Evolutionary conservation across 345 rosid species (phyloP).

Genomic region (Sonneratia caseolaris): DNA sequence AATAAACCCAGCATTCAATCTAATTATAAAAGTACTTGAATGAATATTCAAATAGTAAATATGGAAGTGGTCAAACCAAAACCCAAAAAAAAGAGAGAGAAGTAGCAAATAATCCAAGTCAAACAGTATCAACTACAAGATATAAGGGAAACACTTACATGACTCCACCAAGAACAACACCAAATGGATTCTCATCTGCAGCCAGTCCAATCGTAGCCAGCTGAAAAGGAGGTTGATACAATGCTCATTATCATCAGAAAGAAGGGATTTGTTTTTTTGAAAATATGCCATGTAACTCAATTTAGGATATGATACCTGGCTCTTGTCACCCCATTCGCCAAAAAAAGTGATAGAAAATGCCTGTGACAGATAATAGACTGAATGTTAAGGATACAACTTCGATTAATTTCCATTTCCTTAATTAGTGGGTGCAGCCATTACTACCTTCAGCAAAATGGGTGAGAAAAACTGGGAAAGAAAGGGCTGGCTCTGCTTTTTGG

Average conservation of each 20-base stretch:
- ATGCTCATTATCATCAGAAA: background rate
- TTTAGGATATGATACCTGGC: slow-evolving; percentile 50
- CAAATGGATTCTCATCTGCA: slow-evolving; percentile 87
- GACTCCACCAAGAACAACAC: slow-evolving; percentile 84
- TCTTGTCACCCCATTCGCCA: slow-evolving; percentile 98
- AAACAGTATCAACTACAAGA: background rate
- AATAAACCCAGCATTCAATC: too few species aligned
- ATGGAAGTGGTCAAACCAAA: background rate
- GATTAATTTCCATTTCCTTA: background rate
- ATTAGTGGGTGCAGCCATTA: background rate
- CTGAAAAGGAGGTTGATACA: slow-evolving; percentile 28
- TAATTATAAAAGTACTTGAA: too few species aligned
- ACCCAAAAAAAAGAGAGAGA: background rate
- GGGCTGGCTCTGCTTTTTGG: slow-evolving; percentile 57
- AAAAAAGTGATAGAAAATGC: slow-evolving; percentile 95
- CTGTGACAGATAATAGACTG: slow-evolving; percentile 24
- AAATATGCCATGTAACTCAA: background rate
- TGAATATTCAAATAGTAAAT: too few species aligned
- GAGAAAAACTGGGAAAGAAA: slow-evolving; percentile 72
- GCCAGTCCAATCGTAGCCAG: slow-evolving; percentile 93
- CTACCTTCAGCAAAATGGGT: slow-evolving; percentile 81
- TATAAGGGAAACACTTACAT: slow-evolving; percentile 31
- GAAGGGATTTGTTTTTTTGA: slow-evolving; percentile 1
- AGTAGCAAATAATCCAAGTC: too few species aligned
- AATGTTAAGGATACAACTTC: slow-evolving; percentile 1